Evolutionary conservation across 1,284 basidiomycete species (phyloP), one percentile per base, ranked within the genome.

Genomic region (Phellopilus nigrolimitatus): DNA sequence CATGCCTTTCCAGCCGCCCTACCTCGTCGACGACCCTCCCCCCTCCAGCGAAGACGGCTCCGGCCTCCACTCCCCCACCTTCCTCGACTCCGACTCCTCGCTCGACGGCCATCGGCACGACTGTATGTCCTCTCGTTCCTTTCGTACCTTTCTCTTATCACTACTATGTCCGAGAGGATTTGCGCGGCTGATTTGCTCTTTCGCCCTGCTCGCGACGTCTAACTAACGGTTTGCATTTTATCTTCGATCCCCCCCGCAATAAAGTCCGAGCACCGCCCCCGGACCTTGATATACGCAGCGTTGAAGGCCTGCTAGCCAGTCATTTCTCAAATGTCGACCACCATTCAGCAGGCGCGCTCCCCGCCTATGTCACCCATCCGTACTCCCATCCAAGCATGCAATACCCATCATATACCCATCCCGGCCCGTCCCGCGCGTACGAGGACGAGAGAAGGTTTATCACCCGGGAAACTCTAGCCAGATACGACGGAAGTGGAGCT

Each of bases 11-110:
- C 73, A 74, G 39, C 68, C 69, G 51, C 58, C 62, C 52, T 72
- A 74, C 64, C 68, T 73, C 55, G 65, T 71, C 53, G 82, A 84
- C 62, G 82, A 85, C 60, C 76, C 79, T 37, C 74, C 74, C 48
- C 80, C 80, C 66, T 83, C 82, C 13, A 82, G 79, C 64, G 82
- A 84, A 62, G 82, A 84, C 61, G 79, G 81, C 61, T 85, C 84
- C 50, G 80, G 79, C 56, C 66, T 84, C 25, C 82, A 83, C 61
- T 85, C 84, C 2, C 84, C 84, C 61, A 74, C 78, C 54, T 81
- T 66, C 51, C 57, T 51, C 13, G 51, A 56, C 28, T 45, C 62
- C 38, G 57, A 60, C 43, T 45, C 56, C 4, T 53, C 57, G 27
- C 38, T 60, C 22, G 50, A 78, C 67, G 74, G 73, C 57, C 66